Conservation (phyloP, 2,329 filamentous ascomycete species). For the Didymosphaeria variabile region DNA sequence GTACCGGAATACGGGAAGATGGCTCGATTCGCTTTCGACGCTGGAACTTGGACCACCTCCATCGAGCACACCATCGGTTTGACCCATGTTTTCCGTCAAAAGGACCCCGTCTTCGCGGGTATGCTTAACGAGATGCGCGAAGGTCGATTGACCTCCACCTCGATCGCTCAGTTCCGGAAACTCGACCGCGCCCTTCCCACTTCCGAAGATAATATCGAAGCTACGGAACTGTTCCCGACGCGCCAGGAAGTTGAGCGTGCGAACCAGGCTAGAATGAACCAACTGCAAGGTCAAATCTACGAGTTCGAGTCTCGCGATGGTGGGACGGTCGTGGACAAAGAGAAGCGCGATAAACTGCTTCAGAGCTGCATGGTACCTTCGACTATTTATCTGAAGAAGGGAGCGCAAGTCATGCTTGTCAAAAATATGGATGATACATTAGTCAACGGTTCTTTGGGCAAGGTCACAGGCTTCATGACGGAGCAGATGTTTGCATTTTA, state of each 20-base stretch:
- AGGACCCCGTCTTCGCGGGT: constrained; percentile 84
- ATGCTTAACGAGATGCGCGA: constrained; percentile 99
- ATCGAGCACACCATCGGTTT: constrained; percentile 96
- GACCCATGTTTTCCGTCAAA: constrained; percentile 95
- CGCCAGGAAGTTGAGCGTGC: constrained; percentile 88
- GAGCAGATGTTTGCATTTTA: constrained; percentile 69
- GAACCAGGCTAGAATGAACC: constrained; percentile 77
- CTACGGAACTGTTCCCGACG: constrained; percentile 94
- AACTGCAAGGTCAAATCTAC: constrained; percentile 72
- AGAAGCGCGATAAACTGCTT: constrained; percentile 78
- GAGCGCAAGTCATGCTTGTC: constrained; percentile 99
- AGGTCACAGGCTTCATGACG: constrained; percentile 82
- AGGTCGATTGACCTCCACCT: constrained; percentile 79
- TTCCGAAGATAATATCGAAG: constrained; percentile 76
- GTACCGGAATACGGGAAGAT: constrained; percentile 80
- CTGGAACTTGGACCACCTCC: constrained; percentile 87
- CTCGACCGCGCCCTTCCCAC: constrained; percentile 71
- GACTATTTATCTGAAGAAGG: constrained; percentile 81
- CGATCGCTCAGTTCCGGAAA: constrained; percentile 77
- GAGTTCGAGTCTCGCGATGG: constrained; percentile 78
- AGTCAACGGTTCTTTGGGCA: constrained; percentile 93
- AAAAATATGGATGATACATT: constrained; percentile 96
- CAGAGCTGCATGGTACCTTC: constrained; percentile 93
- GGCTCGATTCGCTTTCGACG: constrained; percentile 92
- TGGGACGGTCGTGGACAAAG: constrained; percentile 72